phyloP scores from a whole-genome alignment of 1,284 basidiomycete genomes.

The Coniferiporia weirii region DNA sequence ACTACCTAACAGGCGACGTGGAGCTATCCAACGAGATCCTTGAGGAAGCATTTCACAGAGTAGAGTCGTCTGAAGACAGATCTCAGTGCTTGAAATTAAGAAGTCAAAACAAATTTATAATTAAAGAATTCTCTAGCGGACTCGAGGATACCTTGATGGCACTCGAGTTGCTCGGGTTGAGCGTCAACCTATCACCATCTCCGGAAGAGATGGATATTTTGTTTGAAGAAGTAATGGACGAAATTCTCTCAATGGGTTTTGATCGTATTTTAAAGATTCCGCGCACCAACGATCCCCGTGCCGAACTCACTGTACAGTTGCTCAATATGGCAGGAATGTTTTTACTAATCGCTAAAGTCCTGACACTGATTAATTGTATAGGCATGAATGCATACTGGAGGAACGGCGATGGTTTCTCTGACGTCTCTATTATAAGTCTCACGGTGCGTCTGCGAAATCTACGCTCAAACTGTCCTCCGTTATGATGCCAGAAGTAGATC shows the following conservation, averaged over 20 bases:
- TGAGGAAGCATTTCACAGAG: constrained; percentile 44
- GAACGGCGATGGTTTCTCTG: constrained; percentile 48
- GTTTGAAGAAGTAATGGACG: constrained; percentile 65
- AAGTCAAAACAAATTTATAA: constrained; percentile 57
- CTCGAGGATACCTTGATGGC: constrained; percentile 54
- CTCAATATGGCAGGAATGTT: constrained; percentile 58
- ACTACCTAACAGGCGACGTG: constrained; percentile 41
- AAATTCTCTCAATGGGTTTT: constrained; percentile 62
- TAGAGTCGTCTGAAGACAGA: constrained; percentile 46
- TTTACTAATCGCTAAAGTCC: not conserved
- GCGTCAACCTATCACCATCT: constrained; percentile 49
- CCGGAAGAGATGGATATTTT: constrained; percentile 49
- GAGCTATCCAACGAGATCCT: constrained; percentile 46
- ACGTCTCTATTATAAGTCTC: constrained; percentile 48
- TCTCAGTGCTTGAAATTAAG: constrained; percentile 53
- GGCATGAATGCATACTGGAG: constrained; percentile 68
- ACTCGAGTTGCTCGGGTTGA: constrained; percentile 55
- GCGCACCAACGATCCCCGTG: constrained; percentile 49
- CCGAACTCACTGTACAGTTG: constrained; percentile 56
- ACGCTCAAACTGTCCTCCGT: not conserved
- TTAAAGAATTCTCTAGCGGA: constrained; percentile 50
- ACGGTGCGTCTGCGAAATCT: constrained; percentile 40
- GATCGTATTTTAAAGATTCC: constrained; percentile 60
- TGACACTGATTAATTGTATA: constrained; percentile 23
- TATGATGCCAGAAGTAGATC: constrained; percentile 34